Evolutionary conservation across 768 basidiomycete species (phyloP).

Genomic region (Mycena pura): DNA sequence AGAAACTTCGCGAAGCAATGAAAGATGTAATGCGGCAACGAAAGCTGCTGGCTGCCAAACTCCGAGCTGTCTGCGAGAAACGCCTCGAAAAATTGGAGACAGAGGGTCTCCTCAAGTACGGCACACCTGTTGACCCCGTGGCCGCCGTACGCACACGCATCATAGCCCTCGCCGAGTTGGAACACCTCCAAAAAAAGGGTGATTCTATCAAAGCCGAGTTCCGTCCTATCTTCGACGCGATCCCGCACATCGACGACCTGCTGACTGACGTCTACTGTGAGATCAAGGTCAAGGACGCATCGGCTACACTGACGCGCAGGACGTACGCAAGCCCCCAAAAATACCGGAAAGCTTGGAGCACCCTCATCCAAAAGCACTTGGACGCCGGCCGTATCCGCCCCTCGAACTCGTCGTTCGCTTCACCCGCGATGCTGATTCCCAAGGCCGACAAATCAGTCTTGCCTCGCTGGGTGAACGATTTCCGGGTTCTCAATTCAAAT

Average conservation of each 20-base stretch:
- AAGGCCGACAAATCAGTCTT: background rate
- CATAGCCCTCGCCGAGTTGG: background rate
- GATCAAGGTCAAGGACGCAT: constrained; percentile 37
- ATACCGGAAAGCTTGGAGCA: background rate
- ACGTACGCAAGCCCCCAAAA: constrained; percentile 29
- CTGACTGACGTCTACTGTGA: constrained; percentile 29
- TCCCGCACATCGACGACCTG: constrained; percentile 35
- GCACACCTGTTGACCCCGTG: background rate
- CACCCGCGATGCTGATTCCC: background rate
- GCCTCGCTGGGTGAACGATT: constrained; percentile 32
- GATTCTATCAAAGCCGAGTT: constrained; percentile 3
- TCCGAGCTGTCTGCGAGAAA: background rate
- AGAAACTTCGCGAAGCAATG: constrained; percentile 21
- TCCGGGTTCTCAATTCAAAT: constrained; percentile 38
- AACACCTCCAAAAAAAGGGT: background rate
- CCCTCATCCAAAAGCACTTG: background rate
- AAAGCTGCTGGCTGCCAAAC: no score
- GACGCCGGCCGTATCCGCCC: background rate
- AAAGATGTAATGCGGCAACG: background rate
- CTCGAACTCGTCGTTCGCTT: background rate
- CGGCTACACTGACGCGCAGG: constrained; percentile 18
- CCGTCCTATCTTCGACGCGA: constrained; percentile 29
- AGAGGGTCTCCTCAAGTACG: background rate
- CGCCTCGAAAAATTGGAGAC: background rate
- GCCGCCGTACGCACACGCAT: background rate